Evolutionary conservation across 1,139 yeast genomes (phyloP).

Genomic region (Yamadazyma atmosphaerica): DNA sequence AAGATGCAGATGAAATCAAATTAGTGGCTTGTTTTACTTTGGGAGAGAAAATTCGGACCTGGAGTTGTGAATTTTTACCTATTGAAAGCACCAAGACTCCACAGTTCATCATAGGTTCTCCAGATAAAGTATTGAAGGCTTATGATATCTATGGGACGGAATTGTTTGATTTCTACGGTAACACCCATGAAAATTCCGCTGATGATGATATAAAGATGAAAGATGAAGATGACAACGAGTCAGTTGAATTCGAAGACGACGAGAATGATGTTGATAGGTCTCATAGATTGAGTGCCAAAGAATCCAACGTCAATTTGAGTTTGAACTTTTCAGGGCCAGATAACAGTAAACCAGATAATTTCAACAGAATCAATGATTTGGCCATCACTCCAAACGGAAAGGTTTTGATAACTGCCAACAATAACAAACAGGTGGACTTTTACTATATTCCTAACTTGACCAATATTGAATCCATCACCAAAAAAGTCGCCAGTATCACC

Average conservation of each 20-base stretch:
- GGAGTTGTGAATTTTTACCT: slow-evolving; percentile 80
- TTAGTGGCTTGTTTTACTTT: slow-evolving; percentile 39
- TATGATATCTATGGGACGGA: slow-evolving; percentile 52
- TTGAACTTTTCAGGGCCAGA: background rate
- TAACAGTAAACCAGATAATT: slow-evolving; percentile 17
- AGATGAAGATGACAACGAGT: slow-evolving; percentile 11
- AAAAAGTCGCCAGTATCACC: slow-evolving; percentile 32
- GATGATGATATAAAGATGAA: slow-evolving; percentile 17
- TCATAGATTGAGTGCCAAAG: slow-evolving; percentile 29
- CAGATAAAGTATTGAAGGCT: slow-evolving; percentile 69
- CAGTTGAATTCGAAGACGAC: slow-evolving; percentile 16
- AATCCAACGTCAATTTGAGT: slow-evolving; percentile 31
- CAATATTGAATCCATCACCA: slow-evolving; percentile 36
- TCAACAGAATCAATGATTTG: slow-evolving; percentile 64
- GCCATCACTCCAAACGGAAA: slow-evolving; percentile 64
- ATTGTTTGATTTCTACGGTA: slow-evolving; percentile 45
- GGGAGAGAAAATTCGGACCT: slow-evolving; percentile 44
- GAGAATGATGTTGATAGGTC: slow-evolving; percentile 37
- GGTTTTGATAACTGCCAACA: slow-evolving; percentile 61
- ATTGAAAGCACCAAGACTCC: slow-evolving; percentile 31
- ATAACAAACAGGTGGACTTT: slow-evolving; percentile 57
- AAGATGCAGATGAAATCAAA: slow-evolving; percentile 16
- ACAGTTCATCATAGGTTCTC: slow-evolving; percentile 71
- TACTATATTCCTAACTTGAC: slow-evolving; percentile 42
- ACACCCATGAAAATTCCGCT: slow-evolving; percentile 29